phyloP scores from a whole-genome alignment of 169 alveolate genomes.

The Eimeria necatrix region DNA sequence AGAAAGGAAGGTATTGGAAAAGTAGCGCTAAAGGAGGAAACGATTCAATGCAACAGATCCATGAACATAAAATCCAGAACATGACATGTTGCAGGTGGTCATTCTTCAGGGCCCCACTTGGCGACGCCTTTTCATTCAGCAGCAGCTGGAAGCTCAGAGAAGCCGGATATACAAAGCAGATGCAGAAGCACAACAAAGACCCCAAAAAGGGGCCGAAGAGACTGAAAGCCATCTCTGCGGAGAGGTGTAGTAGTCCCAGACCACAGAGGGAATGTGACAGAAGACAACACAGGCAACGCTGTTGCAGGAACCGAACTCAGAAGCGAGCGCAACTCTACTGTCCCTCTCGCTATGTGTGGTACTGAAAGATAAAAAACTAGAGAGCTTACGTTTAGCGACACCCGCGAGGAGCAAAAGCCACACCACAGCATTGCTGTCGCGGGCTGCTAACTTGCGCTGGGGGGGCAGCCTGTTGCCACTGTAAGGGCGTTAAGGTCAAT shows the following conservation, averaged over 20 bases:
- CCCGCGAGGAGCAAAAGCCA: no score
- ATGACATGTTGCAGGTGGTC: slow-evolving; percentile 78
- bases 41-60: slow-evolving; percentile 66
- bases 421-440: no score
- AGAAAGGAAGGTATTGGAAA: slow-evolving; percentile 65
- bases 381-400: no score
- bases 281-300: neutral
- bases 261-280: neutral
- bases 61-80: slow-evolving; percentile 78
- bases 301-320: neutral
- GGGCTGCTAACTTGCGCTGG: no score
- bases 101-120: slow-evolving; percentile 65
- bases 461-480: no score
- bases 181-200: slow-evolving; percentile 71
- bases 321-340: no score
- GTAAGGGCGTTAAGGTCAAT: no score
- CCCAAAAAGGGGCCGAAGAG: slow-evolving; percentile 80
- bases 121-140: slow-evolving; percentile 60
- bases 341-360: no score
- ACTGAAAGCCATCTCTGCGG: slow-evolving; percentile 64
- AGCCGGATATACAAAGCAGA: slow-evolving; percentile 79
- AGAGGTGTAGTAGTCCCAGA: neutral
- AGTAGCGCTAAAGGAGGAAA: slow-evolving; percentile 61
- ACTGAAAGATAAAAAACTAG: no score
- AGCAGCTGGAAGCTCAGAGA: slow-evolving; percentile 74